Conservation (phyloP, 306 rosid genomes). For the Crataegus laevigata region DNA sequence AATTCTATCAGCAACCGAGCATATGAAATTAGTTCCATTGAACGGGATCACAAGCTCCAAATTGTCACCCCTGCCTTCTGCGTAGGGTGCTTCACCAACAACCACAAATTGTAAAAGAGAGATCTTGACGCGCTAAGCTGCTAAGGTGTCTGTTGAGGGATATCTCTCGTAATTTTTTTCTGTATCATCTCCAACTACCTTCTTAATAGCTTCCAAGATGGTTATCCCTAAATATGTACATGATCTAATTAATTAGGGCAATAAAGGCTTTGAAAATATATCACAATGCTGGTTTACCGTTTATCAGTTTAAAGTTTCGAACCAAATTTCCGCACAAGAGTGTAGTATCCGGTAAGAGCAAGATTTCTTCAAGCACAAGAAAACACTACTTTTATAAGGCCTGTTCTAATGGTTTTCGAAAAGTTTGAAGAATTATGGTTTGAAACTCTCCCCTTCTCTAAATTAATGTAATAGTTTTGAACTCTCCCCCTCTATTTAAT, state of each 20-base stretch:
- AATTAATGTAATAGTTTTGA: too few species aligned
- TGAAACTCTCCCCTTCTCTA: neutral
- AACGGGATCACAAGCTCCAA: constrained; percentile 42
- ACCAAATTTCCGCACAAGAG: too few species aligned
- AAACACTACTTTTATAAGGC: neutral
- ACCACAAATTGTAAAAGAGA: constrained; percentile 57
- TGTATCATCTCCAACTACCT: constrained; percentile 43
- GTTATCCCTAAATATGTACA: constrained; percentile 46
- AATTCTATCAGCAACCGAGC: constrained; percentile 41
- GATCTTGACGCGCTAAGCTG: constrained; percentile 24
- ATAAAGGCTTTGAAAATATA: neutral
- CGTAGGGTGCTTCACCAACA: constrained; percentile 62
- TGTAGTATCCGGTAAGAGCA: too few species aligned
- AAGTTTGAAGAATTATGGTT: neutral
- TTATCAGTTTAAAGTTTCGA: neutral
- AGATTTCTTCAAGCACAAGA: neutral
- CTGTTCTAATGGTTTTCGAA: neutral
- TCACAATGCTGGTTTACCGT: neutral
- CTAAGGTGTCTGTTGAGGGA: constrained; percentile 40
- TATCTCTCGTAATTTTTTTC: constrained; percentile 37
- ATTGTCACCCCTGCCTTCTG: constrained; percentile 48
- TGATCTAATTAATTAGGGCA: neutral
- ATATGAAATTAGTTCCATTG: constrained; percentile 32
- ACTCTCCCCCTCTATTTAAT: neutral
- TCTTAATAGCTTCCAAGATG: constrained; percentile 58